Percentiles rank a stretch among this genome's conserved stretches.
phyloP scores from a whole-genome alignment of 2,329 filamentous ascomycete species.

The Cercospora nicotianae region DNA sequence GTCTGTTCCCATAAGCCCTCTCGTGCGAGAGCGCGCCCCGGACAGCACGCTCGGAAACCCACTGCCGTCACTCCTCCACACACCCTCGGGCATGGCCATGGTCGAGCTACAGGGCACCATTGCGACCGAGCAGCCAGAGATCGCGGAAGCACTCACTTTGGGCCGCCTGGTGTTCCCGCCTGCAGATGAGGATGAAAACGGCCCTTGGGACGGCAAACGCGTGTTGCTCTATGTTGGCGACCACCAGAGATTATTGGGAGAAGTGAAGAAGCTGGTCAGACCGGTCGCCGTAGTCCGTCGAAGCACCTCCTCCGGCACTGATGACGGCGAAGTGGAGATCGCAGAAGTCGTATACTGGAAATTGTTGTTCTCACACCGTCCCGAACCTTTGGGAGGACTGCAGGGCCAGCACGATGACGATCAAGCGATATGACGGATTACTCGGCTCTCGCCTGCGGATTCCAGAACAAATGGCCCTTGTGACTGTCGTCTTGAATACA shows the following conservation, averaged over 20 bases:
- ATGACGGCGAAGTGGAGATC: slow-evolving; percentile 66
- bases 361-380: slow-evolving; percentile 77
- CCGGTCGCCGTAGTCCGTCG: slow-evolving; percentile 76
- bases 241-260: slow-evolving; percentile 84
- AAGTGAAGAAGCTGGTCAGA: slow-evolving; percentile 80
- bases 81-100: slow-evolving; percentile 83
- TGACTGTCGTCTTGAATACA: neutral
- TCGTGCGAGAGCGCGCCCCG: neutral
- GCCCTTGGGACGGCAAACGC: slow-evolving; percentile 77
- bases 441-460: neutral
- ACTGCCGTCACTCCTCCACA: slow-evolving; percentile 80
- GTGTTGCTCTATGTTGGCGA: slow-evolving; percentile 86
- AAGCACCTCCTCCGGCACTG: slow-evolving; percentile 39
- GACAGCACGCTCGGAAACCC: slow-evolving; percentile 48
- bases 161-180: slow-evolving; percentile 76
- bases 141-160: slow-evolving; percentile 51
- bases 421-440: neutral
- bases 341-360: slow-evolving; percentile 86
- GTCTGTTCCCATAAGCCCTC: neutral
- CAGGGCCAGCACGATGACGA: slow-evolving; percentile 1
- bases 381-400: slow-evolving; percentile 64
- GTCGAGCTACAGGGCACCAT: slow-evolving; percentile 91
- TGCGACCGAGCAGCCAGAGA: slow-evolving; percentile 61
- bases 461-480: neutral
- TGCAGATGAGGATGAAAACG: slow-evolving; percentile 58